Percentiles rank a stretch among this genome's conserved stretches.
Conservation (phyloP, 164 flowering plant species). For the Macadamia integrifolia region DNA sequence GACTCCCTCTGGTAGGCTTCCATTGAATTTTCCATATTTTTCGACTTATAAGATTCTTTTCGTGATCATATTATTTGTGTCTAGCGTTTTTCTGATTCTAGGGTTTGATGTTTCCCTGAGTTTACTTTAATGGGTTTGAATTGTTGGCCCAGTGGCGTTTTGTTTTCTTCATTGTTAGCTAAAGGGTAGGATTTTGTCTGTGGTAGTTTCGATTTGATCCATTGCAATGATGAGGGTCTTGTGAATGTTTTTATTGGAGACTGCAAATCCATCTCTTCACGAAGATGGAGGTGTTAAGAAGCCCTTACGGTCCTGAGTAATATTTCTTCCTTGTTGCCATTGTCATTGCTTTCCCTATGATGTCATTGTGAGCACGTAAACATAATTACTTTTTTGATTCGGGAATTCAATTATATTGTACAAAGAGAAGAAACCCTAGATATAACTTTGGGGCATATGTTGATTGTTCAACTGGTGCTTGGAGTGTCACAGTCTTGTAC, state of each 20-base stretch:
- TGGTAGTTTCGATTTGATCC: background rate
- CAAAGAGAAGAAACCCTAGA: conserved; percentile 9
- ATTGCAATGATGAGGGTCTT: conserved; percentile 34
- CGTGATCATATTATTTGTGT: conserved; percentile 4
- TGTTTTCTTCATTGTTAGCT: conserved; percentile 3
- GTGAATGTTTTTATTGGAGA: conserved; percentile 16
- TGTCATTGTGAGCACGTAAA: background rate
- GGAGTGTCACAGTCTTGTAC: conserved; percentile 3
- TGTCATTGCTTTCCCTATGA: background rate
- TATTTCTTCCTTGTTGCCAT: background rate
- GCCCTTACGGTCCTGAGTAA: background rate
- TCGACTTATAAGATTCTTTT: background rate
- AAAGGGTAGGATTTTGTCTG: background rate
- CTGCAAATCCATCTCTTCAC: conserved; percentile 27
- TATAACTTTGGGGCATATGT: background rate
- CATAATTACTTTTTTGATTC: background rate
- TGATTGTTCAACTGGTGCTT: conserved; percentile 1
- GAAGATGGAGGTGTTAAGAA: conserved; percentile 34
- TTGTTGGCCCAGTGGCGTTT: conserved; percentile 2
- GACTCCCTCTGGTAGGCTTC: background rate
- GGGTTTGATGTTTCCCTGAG: conserved; percentile 10
- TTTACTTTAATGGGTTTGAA: conserved; percentile 14
- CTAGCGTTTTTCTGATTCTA: conserved; percentile 15
- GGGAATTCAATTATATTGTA: conserved; percentile 6
- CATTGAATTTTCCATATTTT: background rate